Percentiles rank a stretch among this genome's conserved stretches.
phyloP scores from a whole-genome alignment of 73 alveolate genomes.

The Paramecium primaurelia region DNA sequence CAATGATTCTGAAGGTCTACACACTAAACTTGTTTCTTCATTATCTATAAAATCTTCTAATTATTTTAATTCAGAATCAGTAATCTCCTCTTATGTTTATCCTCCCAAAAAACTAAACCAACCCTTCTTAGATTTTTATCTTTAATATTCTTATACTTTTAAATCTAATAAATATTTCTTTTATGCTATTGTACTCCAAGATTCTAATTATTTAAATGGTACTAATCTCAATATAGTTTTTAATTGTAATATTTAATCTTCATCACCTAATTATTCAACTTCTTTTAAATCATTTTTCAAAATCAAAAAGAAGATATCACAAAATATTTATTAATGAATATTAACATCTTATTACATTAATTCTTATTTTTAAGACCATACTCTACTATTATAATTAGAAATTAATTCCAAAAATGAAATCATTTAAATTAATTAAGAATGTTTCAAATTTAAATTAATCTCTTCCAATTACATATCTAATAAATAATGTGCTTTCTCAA shows the following conservation, averaged over 20 bases:
- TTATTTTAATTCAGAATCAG: background rate
- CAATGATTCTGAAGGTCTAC: background rate
- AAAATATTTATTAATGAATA: background rate
- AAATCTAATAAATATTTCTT: background rate
- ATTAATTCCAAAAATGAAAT: background rate
- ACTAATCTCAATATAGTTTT: background rate
- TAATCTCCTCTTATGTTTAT: background rate
- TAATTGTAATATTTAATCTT: background rate
- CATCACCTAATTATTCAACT: background rate
- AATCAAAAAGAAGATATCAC: background rate
- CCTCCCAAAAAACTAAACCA: slow-evolving; percentile 16
- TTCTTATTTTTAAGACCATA: background rate
- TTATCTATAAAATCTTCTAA: background rate
- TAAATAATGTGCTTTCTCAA: slow-evolving; percentile 5
- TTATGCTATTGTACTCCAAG: background rate
- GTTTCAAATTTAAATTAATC: background rate
- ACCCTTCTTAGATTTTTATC: background rate
- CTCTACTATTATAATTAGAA: background rate
- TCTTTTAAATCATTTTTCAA: background rate
- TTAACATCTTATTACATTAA: background rate
- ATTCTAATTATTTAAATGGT: background rate
- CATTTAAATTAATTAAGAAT: background rate
- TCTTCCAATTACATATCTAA: background rate
- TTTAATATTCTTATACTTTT: background rate
- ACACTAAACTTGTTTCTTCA: background rate